These are phyloP conservation scores for Neofusicoccum kwambonambiense DNA, from an alignment of 2,329 filamentous ascomycete species.

Conservation along the genomic window DNA sequence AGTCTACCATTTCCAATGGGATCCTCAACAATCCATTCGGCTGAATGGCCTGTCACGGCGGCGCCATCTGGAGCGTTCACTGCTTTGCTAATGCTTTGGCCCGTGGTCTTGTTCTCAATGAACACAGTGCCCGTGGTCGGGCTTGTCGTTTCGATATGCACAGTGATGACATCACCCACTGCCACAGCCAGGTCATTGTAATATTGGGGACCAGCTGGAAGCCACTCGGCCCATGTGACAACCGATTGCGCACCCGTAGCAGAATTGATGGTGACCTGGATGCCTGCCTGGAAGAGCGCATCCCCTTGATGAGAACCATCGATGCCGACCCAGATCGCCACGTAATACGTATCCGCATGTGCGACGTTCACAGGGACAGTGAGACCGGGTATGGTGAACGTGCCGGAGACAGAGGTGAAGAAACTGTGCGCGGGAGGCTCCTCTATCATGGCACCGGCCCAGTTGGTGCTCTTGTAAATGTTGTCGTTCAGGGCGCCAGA, in stretches of 20 bases:
- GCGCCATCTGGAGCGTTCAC: background rate
- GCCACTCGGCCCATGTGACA: slow-evolving; percentile 25
- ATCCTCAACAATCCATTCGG: slow-evolving; percentile 21
- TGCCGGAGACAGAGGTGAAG: background rate
- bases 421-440: background rate
- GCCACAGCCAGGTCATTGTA: slow-evolving; percentile 32
- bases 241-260: slow-evolving; percentile 26
- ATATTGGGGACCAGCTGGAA: background rate
- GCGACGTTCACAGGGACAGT: background rate
- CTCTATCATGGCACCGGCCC: background rate
- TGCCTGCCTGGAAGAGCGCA: slow-evolving; percentile 57
- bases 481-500: no score
- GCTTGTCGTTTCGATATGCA: slow-evolving; percentile 40
- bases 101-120: slow-evolving; percentile 54
- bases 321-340: slow-evolving; percentile 60
- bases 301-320: slow-evolving; percentile 56
- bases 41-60: background rate
- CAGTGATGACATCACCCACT: slow-evolving; percentile 44
- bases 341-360: slow-evolving; percentile 20
- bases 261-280: slow-evolving; percentile 25
- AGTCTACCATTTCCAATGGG: background rate
- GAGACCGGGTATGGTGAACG: background rate
- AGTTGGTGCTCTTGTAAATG: background rate
- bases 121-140: slow-evolving; percentile 45
- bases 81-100: slow-evolving; percentile 48